Base-by-base conservation (phyloP, 2,329 filamentous ascomycete species). In the Exophiala viscosa region DNA sequence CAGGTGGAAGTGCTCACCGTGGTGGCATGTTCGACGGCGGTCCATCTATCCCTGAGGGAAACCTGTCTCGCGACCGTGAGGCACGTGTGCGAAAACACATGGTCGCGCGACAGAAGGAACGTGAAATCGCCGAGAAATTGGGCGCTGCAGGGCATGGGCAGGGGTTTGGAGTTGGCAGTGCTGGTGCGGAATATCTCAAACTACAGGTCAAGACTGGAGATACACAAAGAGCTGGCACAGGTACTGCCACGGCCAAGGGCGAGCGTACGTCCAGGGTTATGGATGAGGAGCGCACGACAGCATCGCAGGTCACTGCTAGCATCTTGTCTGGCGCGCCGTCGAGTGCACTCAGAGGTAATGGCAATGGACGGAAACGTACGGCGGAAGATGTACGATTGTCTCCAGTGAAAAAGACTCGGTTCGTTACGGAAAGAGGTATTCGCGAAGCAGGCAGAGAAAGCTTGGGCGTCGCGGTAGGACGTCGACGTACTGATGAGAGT, bases 351-450 rank as follows among this genome's bases (percentile, higher is more conserved):
- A 45, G 32, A 11, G 36, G 14, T n/a, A 54, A 54, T 13, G 43
- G 28, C 15, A 55, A 47, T 39, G 35, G 58, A 14, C 40, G 40
- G 20, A 62, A 67, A 33, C 66, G 67, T 39, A 69, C 66, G 50
- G 73, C 72, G 6, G 66, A 68, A 18, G 62, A 67, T 40, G 68
- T 75, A 28, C 67, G 69, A 14, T 60, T 75, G 28, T 69, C 70
- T 14, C 71, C 71, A 3, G 64, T 69, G 2, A 67, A 64, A 59
- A 70, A 60, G 65, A 90, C 87, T 46, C 77, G 87, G n/a, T 90
- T 91, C 65, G 79, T 90, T 36, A 89, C 87, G 20, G 83, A 84
- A 38, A 88, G 85, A 66, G 87, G 87, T 0, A 90, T 91, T 57
- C 80, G 83, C 49, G 86, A 89, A 69, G 87, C 87, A 3, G 87